Percentiles rank a stretch among this genome's conserved stretches.
phyloP scores from a whole-genome alignment of 2,329 filamentous ascomycete genomes.

The Fusarium sp. region DNA sequence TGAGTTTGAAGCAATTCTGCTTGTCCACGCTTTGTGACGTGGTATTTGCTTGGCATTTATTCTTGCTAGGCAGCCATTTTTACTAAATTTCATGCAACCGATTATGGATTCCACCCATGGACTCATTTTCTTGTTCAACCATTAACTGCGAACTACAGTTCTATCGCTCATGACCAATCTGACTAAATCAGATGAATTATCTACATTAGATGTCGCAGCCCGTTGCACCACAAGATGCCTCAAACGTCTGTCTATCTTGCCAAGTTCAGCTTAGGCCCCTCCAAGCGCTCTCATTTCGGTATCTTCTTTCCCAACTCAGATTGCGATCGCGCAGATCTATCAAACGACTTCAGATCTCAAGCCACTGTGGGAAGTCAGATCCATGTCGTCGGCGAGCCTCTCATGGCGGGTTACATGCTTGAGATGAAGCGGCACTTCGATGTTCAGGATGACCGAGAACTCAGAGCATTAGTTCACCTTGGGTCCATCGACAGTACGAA shows the following conservation, averaged over 20 bases:
- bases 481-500: not conserved
- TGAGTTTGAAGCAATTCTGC: not conserved
- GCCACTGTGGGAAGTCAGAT: not conserved
- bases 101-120: no score
- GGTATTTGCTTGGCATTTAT: fast-evolving
- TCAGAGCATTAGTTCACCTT: not conserved
- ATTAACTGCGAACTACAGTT: fast-evolving
- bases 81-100: fast-evolving
- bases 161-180: no score
- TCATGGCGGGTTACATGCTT: not conserved
- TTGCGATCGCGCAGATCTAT: fast-evolving
- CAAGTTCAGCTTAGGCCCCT: not conserved
- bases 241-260: not conserved
- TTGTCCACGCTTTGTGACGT: not conserved
- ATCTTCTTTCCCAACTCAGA: not conserved
- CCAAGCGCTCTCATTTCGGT: not conserved
- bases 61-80: no score
- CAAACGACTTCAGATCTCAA: not conserved
- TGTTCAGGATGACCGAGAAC: not conserved
- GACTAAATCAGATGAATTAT: no score
- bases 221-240: not conserved
- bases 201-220: no score
- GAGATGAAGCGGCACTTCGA: not conserved
- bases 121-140: fast-evolving
- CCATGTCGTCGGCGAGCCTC: not conserved